Evolutionary conservation across 176 grass and related monocot species (phyloP).

Genomic region (Pontederia crassipes): DNA sequence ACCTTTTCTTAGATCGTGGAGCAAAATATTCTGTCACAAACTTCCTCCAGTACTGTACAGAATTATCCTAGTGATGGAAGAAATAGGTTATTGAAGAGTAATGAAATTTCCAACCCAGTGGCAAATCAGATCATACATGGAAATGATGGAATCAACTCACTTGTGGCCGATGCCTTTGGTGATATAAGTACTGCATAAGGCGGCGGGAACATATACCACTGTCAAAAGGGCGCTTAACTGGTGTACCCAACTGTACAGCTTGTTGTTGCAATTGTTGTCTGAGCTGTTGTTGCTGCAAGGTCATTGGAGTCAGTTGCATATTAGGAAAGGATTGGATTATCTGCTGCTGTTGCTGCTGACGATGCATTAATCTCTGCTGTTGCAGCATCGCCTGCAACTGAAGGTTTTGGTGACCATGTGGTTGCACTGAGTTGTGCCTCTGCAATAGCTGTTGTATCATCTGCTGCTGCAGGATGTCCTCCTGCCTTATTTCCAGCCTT

Average conservation of each 20-base stretch:
- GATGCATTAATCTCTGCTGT: conserved; percentile 53
- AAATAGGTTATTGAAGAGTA: no score
- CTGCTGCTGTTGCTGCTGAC: conserved; percentile 59
- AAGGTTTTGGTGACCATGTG: conserved; percentile 52
- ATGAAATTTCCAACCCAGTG: no score
- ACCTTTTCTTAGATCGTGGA: conserved; percentile 75
- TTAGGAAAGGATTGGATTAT: conserved; percentile 62
- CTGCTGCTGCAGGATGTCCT: conserved; percentile 59
- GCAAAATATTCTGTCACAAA: conserved; percentile 92
- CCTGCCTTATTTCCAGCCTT: conserved; percentile 53
- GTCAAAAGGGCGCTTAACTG: conserved; percentile 44
- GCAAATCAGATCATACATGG: no score
- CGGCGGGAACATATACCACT: conserved; percentile 63
- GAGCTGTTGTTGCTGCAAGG: conserved; percentile 44
- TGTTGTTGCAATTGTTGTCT: conserved; percentile 44
- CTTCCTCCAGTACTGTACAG: conserved; percentile 90
- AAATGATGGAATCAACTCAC: conserved; percentile 29
- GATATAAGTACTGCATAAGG: conserved; percentile 87
- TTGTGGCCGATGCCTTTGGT: conserved; percentile 62
- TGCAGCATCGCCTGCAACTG: conserved; percentile 75
- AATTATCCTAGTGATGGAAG: conserved; percentile 43
- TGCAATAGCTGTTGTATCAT: conserved; percentile 65
- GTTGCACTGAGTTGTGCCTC: conserved; percentile 40
- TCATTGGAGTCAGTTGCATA: conserved; percentile 45
- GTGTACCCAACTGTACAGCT: conserved; percentile 29